A percentile compares a stretch with the other conserved stretches of the same genome.
phyloP scores from a whole-genome alignment of 768 basidiomycete genomes.

The Phlebiopsis flavidoalba region DNA sequence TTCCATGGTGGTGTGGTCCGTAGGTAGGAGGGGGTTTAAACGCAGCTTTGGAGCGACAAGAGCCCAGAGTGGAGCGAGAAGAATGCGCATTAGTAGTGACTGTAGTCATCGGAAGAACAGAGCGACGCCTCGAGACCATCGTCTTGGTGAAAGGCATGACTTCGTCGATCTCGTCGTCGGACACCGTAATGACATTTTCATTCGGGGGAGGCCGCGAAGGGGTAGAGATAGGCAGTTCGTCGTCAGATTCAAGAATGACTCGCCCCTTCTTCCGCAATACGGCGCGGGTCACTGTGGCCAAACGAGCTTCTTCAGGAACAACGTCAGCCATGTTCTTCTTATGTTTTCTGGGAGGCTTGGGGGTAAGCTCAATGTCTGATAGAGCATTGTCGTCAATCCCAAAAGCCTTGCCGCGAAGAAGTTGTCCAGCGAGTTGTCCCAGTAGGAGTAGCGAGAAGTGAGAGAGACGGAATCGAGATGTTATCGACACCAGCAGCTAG shows the following conservation, averaged over 20 bases:
- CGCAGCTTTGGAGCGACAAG: background rate
- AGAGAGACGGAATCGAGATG: background rate
- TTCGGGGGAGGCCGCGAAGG: slow-evolving; percentile 1
- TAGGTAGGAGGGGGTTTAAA: background rate
- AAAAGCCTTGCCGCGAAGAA: slow-evolving; percentile 16
- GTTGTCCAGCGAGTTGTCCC: slow-evolving; percentile 17
- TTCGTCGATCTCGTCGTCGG: slow-evolving; percentile 16
- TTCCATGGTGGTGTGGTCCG: background rate
- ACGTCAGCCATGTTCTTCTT: background rate
- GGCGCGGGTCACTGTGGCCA: background rate
- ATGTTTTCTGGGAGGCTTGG: background rate
- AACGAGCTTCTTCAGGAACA: slow-evolving; percentile 4
- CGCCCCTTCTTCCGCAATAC: slow-evolving; percentile 1
- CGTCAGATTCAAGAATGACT: slow-evolving; percentile 19
- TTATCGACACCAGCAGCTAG: background rate
- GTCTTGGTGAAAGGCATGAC: slow-evolving; percentile 1
- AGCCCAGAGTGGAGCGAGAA: background rate
- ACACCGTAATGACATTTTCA: background rate
- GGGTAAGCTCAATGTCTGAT: slow-evolving; percentile 16
- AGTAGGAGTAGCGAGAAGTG: background rate
- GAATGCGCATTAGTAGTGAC: background rate
- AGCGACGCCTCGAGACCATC: slow-evolving; percentile 9
- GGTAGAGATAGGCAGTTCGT: slow-evolving; percentile 10
- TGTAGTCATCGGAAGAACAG: slow-evolving; percentile 5
- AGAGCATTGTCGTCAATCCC: slow-evolving; percentile 22